phyloP scores from a whole-genome alignment of 2,329 filamentous ascomycete genomes.

The Ceratocystis harringtonii region DNA sequence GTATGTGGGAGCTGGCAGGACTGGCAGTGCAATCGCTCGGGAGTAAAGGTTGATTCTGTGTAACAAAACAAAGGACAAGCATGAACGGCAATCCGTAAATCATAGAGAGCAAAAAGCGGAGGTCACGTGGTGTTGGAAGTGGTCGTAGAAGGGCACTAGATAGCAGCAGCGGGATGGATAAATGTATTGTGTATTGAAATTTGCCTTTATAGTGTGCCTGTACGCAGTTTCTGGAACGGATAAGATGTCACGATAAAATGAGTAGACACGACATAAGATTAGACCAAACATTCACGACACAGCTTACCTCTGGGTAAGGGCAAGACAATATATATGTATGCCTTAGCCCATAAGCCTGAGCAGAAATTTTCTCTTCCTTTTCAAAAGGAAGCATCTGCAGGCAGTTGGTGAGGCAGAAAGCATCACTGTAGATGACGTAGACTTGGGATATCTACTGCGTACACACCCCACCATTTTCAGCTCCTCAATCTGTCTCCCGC shows the following conservation, averaged over 20 bases:
- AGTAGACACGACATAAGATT: not conserved
- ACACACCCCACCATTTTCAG: not conserved
- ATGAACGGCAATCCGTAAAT: slow-evolving; percentile 5
- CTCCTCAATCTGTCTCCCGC: not conserved
- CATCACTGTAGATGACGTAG: not conserved
- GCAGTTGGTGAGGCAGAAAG: not conserved
- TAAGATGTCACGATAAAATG: not conserved
- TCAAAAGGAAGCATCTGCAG: not conserved
- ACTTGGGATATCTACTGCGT: not conserved
- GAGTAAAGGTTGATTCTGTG: not conserved
- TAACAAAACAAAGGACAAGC: slow-evolving; percentile 10
- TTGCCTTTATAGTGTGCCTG: not conserved
- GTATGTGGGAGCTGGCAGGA: not conserved
- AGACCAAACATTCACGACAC: not conserved
- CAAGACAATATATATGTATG: not conserved
- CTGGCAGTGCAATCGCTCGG: not conserved
- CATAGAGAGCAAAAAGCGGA: not conserved
- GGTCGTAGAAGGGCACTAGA: not conserved
- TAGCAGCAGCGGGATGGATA: not conserved
- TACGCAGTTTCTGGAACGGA: not conserved
- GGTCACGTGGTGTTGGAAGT: not conserved
- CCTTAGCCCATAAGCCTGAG: not conserved
- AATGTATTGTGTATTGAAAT: not conserved
- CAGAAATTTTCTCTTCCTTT: not conserved
- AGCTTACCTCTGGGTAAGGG: not conserved